phyloP scores from a whole-genome alignment of 2,329 filamentous ascomycete species.

The Ilyonectria sp. region DNA sequence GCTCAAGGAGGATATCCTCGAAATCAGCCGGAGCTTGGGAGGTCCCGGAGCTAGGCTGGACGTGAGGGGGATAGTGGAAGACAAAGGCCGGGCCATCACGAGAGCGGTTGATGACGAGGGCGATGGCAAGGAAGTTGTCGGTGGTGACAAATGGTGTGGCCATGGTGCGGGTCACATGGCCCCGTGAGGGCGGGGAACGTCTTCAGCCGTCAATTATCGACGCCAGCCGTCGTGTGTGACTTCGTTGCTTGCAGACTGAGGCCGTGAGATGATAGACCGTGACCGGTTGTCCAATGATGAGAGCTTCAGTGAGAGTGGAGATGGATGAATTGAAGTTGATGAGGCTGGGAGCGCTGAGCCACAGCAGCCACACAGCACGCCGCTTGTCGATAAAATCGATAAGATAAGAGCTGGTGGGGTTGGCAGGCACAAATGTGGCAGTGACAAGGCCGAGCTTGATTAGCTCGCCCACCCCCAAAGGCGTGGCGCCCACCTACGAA shows the following conservation, averaged over 20 bases:
- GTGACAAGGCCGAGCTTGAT: conserved; percentile 1
- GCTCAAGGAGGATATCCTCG: conserved; percentile 67
- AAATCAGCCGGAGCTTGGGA: conserved; percentile 58
- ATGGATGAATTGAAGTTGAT: conserved; percentile 28
- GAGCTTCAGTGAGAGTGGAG: conserved; percentile 34
- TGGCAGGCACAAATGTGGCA: not conserved
- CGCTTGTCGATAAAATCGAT: conserved; percentile 19
- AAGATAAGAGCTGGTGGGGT: not conserved
- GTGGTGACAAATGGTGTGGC: conserved; percentile 67
- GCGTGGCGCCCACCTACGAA: conserved; percentile 2
- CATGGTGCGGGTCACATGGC: conserved; percentile 45
- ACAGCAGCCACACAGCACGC: conserved; percentile 36
- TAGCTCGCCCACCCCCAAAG: not conserved
- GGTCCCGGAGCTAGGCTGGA: conserved; percentile 57
- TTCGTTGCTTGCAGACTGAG: not conserved
- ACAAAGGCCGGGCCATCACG: conserved; percentile 86
- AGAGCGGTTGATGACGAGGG: conserved; percentile 81
- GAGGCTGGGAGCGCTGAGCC: conserved; percentile 11
- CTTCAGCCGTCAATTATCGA: not conserved
- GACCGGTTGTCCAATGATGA: conserved; percentile 31
- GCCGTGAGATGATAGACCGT: conserved; percentile 27
- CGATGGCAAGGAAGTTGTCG: conserved; percentile 77
- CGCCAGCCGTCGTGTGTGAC: not conserved
- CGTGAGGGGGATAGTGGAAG: conserved; percentile 86
- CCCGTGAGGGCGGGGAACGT: not conserved